A percentile compares a stretch with the other conserved stretches of the same genome.
phyloP scores from a whole-genome alignment of 1,284 basidiomycete genomes.

The Leccinum griseonigrum region DNA sequence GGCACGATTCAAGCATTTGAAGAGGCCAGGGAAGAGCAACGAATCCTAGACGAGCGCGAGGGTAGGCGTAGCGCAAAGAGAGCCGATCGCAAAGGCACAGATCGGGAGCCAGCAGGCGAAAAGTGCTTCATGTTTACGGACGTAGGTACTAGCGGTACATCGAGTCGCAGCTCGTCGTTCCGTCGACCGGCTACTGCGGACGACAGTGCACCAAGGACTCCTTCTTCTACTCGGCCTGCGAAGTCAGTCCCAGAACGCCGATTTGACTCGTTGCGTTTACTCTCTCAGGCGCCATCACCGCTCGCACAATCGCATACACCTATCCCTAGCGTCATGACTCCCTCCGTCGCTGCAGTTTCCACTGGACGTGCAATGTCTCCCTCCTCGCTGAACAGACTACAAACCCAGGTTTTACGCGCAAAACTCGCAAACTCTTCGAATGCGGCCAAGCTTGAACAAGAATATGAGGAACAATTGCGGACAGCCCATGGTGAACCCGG shows the following conservation, averaged over 20 bases:
- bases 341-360: slow-evolving; percentile 44
- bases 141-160: slow-evolving; percentile 55
- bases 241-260: slow-evolving; percentile 45
- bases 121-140: slow-evolving; percentile 70
- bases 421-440: slow-evolving; percentile 80
- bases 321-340: slow-evolving; percentile 87
- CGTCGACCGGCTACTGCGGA: slow-evolving; percentile 63
- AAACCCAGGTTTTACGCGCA: slow-evolving; percentile 90
- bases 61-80: slow-evolving; percentile 42
- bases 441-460: slow-evolving; percentile 71
- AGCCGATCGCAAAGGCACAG: slow-evolving; percentile 37
- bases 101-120: slow-evolving; percentile 41
- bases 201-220: slow-evolving; percentile 57
- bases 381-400: slow-evolving; percentile 86
- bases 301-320: slow-evolving; percentile 69
- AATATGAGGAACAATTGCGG: slow-evolving; percentile 73
- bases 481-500: slow-evolving; percentile 47
- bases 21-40: slow-evolving; percentile 84
- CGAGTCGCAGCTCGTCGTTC: slow-evolving; percentile 74
- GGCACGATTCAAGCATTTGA: slow-evolving; percentile 83
- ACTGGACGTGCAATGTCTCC: slow-evolving; percentile 56
- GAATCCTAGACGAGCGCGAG: slow-evolving; percentile 80
- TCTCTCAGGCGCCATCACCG: slow-evolving; percentile 49
- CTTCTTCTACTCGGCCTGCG: slow-evolving; percentile 35
- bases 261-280: slow-evolving; percentile 53